Percentiles rank a stretch among this genome's conserved stretches.
These are phyloP conservation scores for Purpureocillium takamizusanense DNA, from an alignment of 2,329 filamentous ascomycete genomes.

Conservation along the genomic window DNA sequence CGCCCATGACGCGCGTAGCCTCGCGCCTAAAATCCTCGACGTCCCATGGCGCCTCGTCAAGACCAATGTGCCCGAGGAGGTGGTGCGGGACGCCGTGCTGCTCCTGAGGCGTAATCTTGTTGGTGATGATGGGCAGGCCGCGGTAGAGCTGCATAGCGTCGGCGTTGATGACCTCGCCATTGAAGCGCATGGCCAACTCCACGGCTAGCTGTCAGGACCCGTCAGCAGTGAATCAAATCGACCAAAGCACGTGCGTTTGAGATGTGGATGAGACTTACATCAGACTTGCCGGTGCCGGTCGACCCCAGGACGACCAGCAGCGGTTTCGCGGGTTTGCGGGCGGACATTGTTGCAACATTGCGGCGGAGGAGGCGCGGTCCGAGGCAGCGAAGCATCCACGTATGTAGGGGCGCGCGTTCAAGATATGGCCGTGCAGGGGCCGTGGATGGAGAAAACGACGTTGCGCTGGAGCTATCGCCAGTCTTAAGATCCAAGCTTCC, in stretches of 20 bases:
- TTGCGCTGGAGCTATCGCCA: too few relatives aligned
- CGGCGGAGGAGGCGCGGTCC: constrained; percentile 16
- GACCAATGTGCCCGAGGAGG: constrained; percentile 67
- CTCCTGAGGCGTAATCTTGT: constrained; percentile 73
- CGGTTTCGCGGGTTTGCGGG: constrained; percentile 37
- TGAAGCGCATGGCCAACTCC: constrained; percentile 70
- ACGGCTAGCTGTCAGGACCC: constrained; percentile 91
- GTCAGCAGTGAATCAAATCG: too few relatives aligned
- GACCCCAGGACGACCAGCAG: constrained; percentile 78
- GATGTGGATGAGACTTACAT: constrained; percentile 43
- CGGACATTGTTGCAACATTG: constrained; percentile 30
- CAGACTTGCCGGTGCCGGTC: constrained; percentile 88
- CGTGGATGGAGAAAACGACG: too few relatives aligned
- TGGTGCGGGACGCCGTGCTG: constrained; percentile 79
- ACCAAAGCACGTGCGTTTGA: constrained; percentile 2
- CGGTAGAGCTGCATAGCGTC: constrained; percentile 98
- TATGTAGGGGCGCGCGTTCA: too few relatives aligned
- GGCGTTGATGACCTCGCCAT: constrained; percentile 92
- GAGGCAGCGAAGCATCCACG: constrained; percentile 14
- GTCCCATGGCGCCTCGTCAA: constrained; percentile 74
- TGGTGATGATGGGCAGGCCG: constrained; percentile 88
- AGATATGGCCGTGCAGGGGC: too few relatives aligned
- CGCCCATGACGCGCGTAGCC: constrained; percentile 59
- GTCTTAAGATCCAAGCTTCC: too few relatives aligned
- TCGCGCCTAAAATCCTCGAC: constrained; percentile 69